phyloP scores from a whole-genome alignment of 306 rosid genomes.

The Cucurbita argyrosperma region DNA sequence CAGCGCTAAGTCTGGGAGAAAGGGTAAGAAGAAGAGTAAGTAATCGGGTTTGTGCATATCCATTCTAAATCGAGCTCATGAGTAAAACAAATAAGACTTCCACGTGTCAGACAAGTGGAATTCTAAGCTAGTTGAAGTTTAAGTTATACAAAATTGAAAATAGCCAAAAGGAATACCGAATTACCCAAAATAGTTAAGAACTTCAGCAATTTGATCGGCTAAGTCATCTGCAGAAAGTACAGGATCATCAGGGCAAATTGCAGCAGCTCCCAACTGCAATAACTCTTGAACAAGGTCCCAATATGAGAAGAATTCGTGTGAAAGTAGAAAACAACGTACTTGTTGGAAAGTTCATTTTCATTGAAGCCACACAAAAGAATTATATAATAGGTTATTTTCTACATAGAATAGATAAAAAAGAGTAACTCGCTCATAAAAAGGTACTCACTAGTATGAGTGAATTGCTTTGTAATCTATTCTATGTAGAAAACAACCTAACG shows the following conservation, averaged over 20 bases:
- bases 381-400: neutral
- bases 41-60: neutral
- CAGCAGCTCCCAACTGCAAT: constrained; percentile 87
- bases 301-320: constrained; percentile 1
- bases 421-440: neutral
- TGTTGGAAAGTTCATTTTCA: neutral
- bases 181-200: constrained; percentile 85
- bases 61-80: neutral
- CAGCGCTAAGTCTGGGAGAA: constrained; percentile 55
- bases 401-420: neutral
- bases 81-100: neutral
- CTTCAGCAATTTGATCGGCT: constrained; percentile 92
- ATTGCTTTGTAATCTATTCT: neutral
- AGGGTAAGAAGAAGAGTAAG: neutral
- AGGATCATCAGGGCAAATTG: constrained; percentile 38
- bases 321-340: neutral
- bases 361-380: neutral
- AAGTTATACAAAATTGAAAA: neutral
- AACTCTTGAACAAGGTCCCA: constrained; percentile 47
- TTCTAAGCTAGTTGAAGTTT: neutral
- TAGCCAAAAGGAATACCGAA: constrained; percentile 1
- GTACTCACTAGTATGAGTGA: neutral
- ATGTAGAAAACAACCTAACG: neutral
- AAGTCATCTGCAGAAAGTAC: constrained; percentile 76
- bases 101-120: neutral